Evolutionary conservation across 169 alveolate genomes (phyloP).

Genomic region (Amoebophrya sp.): DNA sequence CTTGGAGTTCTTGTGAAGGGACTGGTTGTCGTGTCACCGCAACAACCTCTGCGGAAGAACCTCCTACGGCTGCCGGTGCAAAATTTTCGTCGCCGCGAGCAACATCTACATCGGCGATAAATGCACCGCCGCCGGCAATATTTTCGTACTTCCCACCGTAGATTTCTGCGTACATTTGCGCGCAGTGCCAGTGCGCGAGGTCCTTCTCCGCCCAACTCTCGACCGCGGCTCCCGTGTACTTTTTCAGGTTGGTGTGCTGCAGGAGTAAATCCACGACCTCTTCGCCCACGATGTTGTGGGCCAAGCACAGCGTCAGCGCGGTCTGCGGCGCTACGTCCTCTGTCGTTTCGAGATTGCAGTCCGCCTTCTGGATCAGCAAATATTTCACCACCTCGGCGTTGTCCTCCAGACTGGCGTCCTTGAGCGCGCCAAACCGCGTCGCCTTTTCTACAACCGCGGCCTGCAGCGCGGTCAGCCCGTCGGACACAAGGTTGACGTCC

Average conservation of each 20-base stretch:
- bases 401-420: not conserved
- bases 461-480: not conserved
- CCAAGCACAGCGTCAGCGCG: not conserved
- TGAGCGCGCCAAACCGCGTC: not conserved
- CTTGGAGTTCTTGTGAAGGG: no score
- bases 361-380: not conserved
- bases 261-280: not conserved
- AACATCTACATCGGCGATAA: no score
- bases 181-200: not conserved
- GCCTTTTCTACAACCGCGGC: not conserved
- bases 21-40: no score
- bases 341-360: not conserved
- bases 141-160: not conserved
- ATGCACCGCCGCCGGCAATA: no score
- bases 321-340: not conserved
- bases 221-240: not conserved
- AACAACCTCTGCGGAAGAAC: no score
- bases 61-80: no score
- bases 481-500: not conserved
- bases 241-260: not conserved
- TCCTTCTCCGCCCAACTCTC: not conserved
- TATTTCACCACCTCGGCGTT: not conserved
- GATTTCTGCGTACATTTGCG: not conserved
- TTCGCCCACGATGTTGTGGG: not conserved
- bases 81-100: no score